Evolutionary conservation across 2,329 filamentous ascomycete species (phyloP).

Genomic region (Lachnellula suecica): DNA sequence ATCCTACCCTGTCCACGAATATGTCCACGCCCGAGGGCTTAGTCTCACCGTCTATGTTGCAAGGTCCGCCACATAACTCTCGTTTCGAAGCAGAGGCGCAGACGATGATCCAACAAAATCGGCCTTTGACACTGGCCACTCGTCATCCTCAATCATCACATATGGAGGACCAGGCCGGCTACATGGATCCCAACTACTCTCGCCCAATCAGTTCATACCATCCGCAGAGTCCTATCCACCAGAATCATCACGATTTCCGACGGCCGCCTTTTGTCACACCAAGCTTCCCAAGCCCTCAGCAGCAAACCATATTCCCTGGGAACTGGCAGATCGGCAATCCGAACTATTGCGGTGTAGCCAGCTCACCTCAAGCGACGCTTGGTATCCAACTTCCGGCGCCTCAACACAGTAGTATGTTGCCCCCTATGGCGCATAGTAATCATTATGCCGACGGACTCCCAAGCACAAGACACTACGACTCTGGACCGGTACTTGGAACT

Average conservation of each 20-base stretch:
- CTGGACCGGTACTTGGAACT: constrained; percentile 7
- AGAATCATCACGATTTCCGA: constrained; percentile 17
- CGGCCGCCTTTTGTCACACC: constrained; percentile 13
- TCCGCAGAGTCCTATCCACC: constrained; percentile 14
- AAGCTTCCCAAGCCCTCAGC: constrained; percentile 14
- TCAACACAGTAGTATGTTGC: too few relatives aligned
- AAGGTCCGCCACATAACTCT: constrained; percentile 15
- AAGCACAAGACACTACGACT: constrained; percentile 14
- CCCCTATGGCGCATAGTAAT: constrained; percentile 10
- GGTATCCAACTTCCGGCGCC: constrained; percentile 6
- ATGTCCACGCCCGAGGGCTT: constrained; percentile 21
- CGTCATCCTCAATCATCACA: constrained; percentile 4
- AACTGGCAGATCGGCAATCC: constrained; percentile 14
- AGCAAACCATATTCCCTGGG: constrained; percentile 13
- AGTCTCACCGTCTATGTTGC: constrained; percentile 20
- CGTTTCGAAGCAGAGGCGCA: constrained; percentile 12
- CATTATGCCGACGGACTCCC: constrained; percentile 15
- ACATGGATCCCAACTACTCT: constrained; percentile 7
- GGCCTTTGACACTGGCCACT: constrained; percentile 5
- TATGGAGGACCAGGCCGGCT: constrained; percentile 16
- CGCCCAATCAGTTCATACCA: constrained; percentile 10
- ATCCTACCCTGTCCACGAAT: neutral
- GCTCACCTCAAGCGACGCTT: constrained; percentile 21
- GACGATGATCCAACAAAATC: constrained; percentile 14
- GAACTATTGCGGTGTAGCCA: constrained; percentile 16